Conservation (phyloP, 192 early-diverging fungal species). For the Phycomyces blakesleeanus region DNA sequence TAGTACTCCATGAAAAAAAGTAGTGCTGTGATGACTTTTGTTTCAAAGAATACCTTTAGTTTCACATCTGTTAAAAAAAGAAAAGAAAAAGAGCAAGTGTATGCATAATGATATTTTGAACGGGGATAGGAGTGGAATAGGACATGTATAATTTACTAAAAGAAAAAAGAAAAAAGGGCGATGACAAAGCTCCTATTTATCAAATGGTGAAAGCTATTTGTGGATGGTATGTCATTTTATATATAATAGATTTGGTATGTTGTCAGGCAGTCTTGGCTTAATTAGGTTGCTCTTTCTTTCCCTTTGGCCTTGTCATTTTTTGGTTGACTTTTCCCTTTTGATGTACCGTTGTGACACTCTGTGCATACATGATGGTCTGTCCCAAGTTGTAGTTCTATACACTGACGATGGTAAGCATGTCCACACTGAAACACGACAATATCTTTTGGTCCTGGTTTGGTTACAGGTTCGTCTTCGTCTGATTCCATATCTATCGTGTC, state of each 20-base stretch:
- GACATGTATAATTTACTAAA: too few species aligned
- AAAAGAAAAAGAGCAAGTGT: too few species aligned
- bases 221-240: neutral
- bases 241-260: neutral
- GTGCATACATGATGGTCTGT: constrained; percentile 5
- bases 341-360: constrained; percentile 5
- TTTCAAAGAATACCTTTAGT: too few species aligned
- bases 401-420: constrained; percentile 52
- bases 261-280: neutral
- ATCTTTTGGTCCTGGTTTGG: constrained; percentile 12
- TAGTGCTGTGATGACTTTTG: too few species aligned
- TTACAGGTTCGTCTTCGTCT: neutral
- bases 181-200: too few species aligned
- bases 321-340: neutral
- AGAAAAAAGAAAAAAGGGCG: too few species aligned
- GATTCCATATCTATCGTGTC: neutral
- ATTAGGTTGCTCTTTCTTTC: constrained; percentile 11
- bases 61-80: too few species aligned
- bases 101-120: too few species aligned
- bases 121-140: too few species aligned
- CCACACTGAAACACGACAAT: constrained; percentile 50
- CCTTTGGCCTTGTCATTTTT: constrained; percentile 2
- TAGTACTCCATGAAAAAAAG: too few species aligned
- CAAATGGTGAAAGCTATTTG: too few species aligned
- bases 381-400: constrained; percentile 34